These are phyloP conservation scores for Gossypium longicalyx DNA, from an alignment of 345 rosid species.

Conservation along the genomic window DNA sequence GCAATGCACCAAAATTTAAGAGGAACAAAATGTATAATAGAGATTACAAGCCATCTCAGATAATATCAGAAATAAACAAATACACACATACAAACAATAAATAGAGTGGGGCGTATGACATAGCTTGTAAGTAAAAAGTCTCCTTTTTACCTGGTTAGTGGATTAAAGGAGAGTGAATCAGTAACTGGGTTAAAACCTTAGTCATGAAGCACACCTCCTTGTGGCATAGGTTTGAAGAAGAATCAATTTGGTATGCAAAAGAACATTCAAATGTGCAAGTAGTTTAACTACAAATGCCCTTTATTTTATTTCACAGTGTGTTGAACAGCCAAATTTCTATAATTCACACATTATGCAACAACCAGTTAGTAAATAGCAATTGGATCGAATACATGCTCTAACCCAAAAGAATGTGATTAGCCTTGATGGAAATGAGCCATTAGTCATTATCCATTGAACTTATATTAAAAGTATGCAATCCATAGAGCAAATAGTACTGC, in stretches of 20 bases:
- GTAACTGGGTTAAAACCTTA: background rate
- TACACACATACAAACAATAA: background rate
- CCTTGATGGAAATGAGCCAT: background rate
- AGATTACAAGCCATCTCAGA: background rate
- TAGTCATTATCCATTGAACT: background rate
- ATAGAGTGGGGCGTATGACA: background rate
- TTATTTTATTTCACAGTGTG: background rate
- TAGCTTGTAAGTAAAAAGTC: background rate
- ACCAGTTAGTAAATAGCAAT: background rate
- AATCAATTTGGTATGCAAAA: background rate
- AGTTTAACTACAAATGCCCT: background rate
- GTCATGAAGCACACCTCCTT: background rate
- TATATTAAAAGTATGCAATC: background rate
- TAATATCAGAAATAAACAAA: background rate
- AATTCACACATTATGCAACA: background rate
- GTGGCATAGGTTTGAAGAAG: background rate
- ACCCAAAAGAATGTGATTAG: slow-evolving; percentile 1
- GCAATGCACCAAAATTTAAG: background rate
- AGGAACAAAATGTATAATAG: background rate
- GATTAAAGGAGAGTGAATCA: background rate
- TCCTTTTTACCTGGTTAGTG: background rate
- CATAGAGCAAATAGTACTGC: slow-evolving; percentile 45
- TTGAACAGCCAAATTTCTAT: background rate
- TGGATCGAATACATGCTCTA: background rate
- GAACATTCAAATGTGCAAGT: background rate